Conservation (phyloP, 108 stramenopile species). For the Cyclostephanos tholiformis region DNA sequence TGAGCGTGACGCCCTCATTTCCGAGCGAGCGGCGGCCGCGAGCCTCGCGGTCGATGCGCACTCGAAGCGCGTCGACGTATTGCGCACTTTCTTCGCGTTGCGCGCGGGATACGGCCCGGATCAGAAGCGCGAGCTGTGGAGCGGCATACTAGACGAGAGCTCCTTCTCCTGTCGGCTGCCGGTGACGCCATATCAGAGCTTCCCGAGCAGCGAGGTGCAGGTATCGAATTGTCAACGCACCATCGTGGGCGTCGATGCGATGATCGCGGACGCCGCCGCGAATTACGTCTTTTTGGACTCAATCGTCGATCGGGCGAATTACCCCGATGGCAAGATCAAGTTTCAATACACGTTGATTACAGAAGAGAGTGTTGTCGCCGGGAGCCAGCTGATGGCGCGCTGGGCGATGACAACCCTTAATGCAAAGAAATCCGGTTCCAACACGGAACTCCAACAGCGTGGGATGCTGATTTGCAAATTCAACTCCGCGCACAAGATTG, state of each 20-base stretch:
- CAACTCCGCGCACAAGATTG: conserved; percentile 88
- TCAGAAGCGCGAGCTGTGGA: conserved; percentile 80
- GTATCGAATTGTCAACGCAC: conserved; percentile 90
- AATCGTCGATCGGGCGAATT: conserved; percentile 74
- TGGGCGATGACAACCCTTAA: conserved; percentile 92
- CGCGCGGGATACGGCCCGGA: conserved; percentile 61
- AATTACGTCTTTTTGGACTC: conserved; percentile 82
- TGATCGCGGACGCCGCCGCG: conserved; percentile 93
- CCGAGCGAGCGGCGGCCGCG: conserved; percentile 77
- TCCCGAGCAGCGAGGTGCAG: conserved; percentile 91
- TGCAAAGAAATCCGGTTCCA: conserved; percentile 82
- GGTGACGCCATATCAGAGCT: conserved; percentile 94
- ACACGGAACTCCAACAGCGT: conserved; percentile 80
- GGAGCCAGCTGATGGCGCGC: conserved; percentile 93
- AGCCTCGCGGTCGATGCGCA: conserved; percentile 79
- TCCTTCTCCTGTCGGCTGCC: conserved; percentile 84
- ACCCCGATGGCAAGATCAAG: conserved; percentile 72
- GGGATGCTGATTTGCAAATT: conserved; percentile 96
- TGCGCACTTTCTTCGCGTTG: conserved; percentile 81
- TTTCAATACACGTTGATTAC: conserved; percentile 89
- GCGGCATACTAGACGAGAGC: conserved; percentile 87
- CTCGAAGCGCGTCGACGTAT: conserved; percentile 84
- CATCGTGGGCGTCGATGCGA: conserved; percentile 90
- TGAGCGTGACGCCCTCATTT: conserved; percentile 78
- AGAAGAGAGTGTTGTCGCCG: conserved; percentile 88